phyloP scores from a whole-genome alignment of 2,329 filamentous ascomycete genomes.

The Neofusicoccum umdonicola region DNA sequence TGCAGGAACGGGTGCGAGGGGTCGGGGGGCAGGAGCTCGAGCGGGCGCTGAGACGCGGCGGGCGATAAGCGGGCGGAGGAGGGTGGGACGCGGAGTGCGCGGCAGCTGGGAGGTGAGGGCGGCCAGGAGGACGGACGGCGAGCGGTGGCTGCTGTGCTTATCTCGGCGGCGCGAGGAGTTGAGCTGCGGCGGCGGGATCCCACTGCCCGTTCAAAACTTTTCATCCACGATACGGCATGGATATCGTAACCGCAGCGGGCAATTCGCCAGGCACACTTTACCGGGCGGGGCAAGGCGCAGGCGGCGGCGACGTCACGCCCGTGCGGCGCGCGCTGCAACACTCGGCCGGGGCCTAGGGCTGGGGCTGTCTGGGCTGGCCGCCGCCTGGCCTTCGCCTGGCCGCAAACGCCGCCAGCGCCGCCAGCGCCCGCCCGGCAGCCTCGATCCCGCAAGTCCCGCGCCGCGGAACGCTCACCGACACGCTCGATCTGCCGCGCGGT shows the following conservation, averaged over 20 bases:
- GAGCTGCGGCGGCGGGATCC: neutral
- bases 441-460: neutral
- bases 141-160: neutral
- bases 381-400: neutral
- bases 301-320: neutral
- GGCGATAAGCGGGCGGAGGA: neutral
- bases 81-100: neutral
- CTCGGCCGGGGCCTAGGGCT: neutral
- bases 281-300: neutral
- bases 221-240: neutral
- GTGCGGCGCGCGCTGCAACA: neutral
- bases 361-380: neutral
- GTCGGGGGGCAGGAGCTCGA: neutral
- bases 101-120: neutral
- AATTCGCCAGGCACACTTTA: neutral
- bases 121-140: neutral
- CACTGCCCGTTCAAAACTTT: conserved; percentile 10
- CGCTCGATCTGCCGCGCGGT: neutral
- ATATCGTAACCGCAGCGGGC: neutral
- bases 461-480: conserved; percentile 9
- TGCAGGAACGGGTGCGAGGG: neutral
- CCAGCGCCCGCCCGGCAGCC: neutral
- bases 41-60: neutral
- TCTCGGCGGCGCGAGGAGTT: neutral
- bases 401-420: neutral